Conservation (phyloP, 352 stramenopile species). For the Globisporangium barbulae region DNA sequence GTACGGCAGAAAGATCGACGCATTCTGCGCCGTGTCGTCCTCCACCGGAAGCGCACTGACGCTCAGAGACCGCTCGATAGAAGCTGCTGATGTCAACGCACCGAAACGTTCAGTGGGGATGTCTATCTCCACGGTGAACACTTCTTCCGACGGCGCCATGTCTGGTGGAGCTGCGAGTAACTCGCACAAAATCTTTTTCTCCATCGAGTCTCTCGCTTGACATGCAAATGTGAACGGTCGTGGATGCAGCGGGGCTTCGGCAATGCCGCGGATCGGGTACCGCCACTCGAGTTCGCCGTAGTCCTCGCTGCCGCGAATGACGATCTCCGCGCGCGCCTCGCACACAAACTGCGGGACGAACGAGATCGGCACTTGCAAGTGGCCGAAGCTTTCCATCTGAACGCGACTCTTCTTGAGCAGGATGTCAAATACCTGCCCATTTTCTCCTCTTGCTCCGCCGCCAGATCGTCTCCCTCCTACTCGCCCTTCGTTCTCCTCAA, state of each 20-base stretch:
- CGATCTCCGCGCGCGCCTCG: conserved; percentile 61
- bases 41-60: conserved; percentile 28
- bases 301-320: conserved; percentile 60
- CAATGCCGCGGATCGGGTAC: conserved; percentile 72
- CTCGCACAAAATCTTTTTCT: conserved; percentile 64
- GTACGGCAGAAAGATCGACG: conserved; percentile 33
- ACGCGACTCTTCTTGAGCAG: conserved; percentile 71
- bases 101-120: conserved; percentile 57
- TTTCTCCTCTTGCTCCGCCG: not conserved
- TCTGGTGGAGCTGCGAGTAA: conserved; percentile 46
- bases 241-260: conserved; percentile 63
- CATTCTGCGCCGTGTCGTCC: not conserved
- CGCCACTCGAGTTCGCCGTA: conserved; percentile 73
- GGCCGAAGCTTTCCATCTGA: conserved; percentile 76
- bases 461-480: not conserved
- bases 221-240: conserved; percentile 56
- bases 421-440: conserved; percentile 56
- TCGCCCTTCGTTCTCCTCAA: conserved; percentile 9
- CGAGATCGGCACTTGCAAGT: conserved; percentile 88
- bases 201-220: conserved; percentile 58
- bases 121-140: conserved; percentile 60
- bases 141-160: conserved; percentile 40
- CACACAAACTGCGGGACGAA: conserved; percentile 82
- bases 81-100: conserved; percentile 31
- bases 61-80: conserved; percentile 54